A percentile compares a stretch with the other conserved stretches of the same genome.
These are phyloP conservation scores for Claviceps pusilla DNA, from an alignment of 2,329 filamentous ascomycete species.

Conservation along the genomic window DNA sequence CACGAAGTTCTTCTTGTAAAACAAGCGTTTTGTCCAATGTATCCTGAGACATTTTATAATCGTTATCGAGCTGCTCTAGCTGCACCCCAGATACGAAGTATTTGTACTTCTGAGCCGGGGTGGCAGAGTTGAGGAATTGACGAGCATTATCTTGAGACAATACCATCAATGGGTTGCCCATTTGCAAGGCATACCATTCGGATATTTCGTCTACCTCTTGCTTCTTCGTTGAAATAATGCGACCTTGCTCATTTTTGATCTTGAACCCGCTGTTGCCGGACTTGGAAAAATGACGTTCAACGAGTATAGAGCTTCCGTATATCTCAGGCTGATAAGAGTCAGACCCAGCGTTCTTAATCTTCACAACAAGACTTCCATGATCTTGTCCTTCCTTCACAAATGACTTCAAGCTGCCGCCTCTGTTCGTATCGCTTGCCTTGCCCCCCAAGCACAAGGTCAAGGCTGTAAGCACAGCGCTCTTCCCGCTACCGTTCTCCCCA, in stretches of 20 bases:
- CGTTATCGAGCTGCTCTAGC: conserved; percentile 77
- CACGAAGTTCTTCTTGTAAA: conserved; percentile 22
- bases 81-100: conserved; percentile 94
- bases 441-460: conserved; percentile 89
- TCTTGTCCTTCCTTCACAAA: conserved; percentile 85
- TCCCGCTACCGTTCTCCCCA: conserved; percentile 92
- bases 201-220: conserved; percentile 81
- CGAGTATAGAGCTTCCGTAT: conserved; percentile 71
- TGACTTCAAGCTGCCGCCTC: conserved; percentile 74
- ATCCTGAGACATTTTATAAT: conserved; percentile 74
- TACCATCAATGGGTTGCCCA: conserved; percentile 93
- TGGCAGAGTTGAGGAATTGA: conserved; percentile 79
- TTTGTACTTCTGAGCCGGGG: conserved; percentile 75
- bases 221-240: conserved; percentile 67
- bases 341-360: conserved; percentile 77
- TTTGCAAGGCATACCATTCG: conserved; percentile 83
- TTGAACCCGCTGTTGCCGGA: conserved; percentile 70
- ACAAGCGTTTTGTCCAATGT: conserved; percentile 49
- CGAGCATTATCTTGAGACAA: conserved; percentile 90
- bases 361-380: conserved; percentile 60
- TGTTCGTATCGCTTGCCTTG: conserved; percentile 84
- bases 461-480: conserved; percentile 87
- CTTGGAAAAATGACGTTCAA: conserved; percentile 79
- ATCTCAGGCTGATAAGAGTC: conserved; percentile 70
- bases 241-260: conserved; percentile 58